Evolutionary conservation across 257 asterid species (phyloP).

Genomic region (Avicennia marina): DNA sequence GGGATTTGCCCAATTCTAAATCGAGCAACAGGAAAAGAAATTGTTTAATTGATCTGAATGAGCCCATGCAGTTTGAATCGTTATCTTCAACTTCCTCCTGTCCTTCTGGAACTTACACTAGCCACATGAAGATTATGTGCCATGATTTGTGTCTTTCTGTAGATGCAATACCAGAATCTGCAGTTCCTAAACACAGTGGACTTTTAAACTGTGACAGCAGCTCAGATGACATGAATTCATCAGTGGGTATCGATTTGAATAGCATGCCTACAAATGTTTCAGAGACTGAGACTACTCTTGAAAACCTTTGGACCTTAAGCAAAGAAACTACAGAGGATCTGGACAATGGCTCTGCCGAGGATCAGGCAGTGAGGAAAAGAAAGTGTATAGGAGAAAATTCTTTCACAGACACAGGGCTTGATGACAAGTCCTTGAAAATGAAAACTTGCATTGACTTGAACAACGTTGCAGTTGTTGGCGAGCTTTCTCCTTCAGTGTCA

Average conservation of each 20-base stretch:
- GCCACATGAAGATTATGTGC: conserved; percentile 19
- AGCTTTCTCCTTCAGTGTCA: conserved; percentile 43
- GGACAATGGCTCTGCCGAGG: conserved; percentile 3
- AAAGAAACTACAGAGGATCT: conserved; percentile 8
- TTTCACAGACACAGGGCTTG: conserved; percentile 2
- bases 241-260: conserved; percentile 39
- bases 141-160: conserved; percentile 23
- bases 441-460: conserved; percentile 31
- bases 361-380: conserved; percentile 3
- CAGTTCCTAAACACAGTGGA: conserved; percentile 5
- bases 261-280: conserved; percentile 29
- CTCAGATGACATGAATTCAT: conserved; percentile 19
- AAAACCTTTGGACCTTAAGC: conserved; percentile 12
- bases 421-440: conserved; percentile 17
- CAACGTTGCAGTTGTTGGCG: conserved; percentile 21
- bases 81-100: conserved; percentile 23
- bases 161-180: conserved; percentile 20
- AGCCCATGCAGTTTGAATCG: conserved; percentile 43
- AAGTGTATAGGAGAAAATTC: conserved; percentile 14
- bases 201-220: conserved; percentile 19
- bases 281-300: conserved; percentile 21
- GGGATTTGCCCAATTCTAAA: conserved; percentile 24
- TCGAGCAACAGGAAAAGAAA: conserved; percentile 19
- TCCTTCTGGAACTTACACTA: conserved; percentile 21
- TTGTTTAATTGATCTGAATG: conserved; percentile 61